Evolutionary conservation across 2,329 filamentous ascomycete genomes (phyloP).

Genomic region (Botrytis byssoidea): DNA sequence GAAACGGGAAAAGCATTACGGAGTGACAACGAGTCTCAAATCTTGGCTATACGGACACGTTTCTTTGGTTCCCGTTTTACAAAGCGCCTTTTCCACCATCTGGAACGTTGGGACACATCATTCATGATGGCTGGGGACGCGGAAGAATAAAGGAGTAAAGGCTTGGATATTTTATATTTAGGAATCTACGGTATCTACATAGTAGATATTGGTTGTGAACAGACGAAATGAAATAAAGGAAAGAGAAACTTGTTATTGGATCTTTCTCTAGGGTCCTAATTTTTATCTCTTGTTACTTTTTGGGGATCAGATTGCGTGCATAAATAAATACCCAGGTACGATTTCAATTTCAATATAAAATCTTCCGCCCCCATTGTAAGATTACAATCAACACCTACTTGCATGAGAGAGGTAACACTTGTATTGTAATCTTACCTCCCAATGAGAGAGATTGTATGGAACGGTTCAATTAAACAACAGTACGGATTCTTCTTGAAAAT

Average conservation of each 20-base stretch:
- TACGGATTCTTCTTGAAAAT: background rate
- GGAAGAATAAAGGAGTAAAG: background rate
- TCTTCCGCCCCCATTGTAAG: background rate
- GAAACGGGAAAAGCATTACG: background rate
- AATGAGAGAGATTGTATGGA: background rate
- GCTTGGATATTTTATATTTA: background rate
- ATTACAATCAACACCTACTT: too few relatives aligned
- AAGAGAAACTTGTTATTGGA: background rate
- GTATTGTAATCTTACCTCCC: background rate
- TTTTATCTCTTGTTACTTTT: background rate
- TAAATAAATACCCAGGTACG: background rate
- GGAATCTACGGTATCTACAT: background rate
- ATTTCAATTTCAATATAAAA: background rate
- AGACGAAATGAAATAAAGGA: background rate
- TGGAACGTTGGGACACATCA: background rate
- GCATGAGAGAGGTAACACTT: background rate
- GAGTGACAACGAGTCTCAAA: background rate
- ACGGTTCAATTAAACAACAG: background rate
- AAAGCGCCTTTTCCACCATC: background rate
- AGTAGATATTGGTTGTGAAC: background rate
- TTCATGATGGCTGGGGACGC: slow-evolving; percentile 10
- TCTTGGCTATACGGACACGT: background rate
- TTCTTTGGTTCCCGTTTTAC: background rate
- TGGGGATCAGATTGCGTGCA: background rate
- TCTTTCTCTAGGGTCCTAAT: background rate